These are phyloP conservation scores for Aspergillus novoparasiticus DNA, from an alignment of 2,329 filamentous ascomycete genomes.

Conservation along the genomic window DNA sequence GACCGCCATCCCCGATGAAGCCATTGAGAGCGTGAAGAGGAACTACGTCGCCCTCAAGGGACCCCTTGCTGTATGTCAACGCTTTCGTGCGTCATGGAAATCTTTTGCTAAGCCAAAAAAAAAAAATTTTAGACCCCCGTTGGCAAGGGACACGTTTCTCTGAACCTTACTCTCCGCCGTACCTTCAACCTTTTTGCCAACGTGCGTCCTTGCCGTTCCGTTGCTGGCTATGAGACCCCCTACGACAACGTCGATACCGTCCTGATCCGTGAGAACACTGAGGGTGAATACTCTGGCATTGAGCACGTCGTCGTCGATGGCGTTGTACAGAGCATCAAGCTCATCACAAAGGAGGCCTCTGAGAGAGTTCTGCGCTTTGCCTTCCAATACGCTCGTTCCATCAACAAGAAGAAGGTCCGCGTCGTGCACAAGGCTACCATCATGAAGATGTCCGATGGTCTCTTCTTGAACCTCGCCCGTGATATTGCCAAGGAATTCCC, in stretches of 20 bases:
- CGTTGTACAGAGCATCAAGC: slow-evolving; percentile 99
- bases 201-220: slow-evolving; percentile 94
- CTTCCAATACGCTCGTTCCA: slow-evolving; percentile 94
- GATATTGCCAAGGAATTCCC: slow-evolving; percentile 95
- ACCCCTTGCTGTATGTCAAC: slow-evolving; percentile 77
- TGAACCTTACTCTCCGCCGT: slow-evolving; percentile 96
- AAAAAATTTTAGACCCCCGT: slow-evolving; percentile 72
- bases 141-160: slow-evolving; percentile 98
- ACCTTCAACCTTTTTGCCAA: slow-evolving; percentile 99
- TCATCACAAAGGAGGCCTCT: slow-evolving; percentile 92
- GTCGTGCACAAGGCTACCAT: slow-evolving; percentile 99
- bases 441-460: slow-evolving; percentile 99
- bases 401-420: slow-evolving; percentile 94
- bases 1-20: slow-evolving; percentile 89
- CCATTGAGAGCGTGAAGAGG: slow-evolving; percentile 88
- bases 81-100: not conserved
- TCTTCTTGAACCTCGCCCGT: slow-evolving; percentile 86
- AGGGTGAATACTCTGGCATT: slow-evolving; percentile 99
- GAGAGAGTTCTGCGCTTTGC: slow-evolving; percentile 96
- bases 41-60: slow-evolving; percentile 99
- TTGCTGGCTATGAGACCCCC: slow-evolving; percentile 96
- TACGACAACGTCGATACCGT: slow-evolving; percentile 97
- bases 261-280: slow-evolving; percentile 98
- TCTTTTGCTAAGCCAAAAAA: slow-evolving; percentile 28
- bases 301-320: slow-evolving; percentile 98